phyloP scores from a whole-genome alignment of 352 stramenopile species.

The Globisporangium nagaii region DNA sequence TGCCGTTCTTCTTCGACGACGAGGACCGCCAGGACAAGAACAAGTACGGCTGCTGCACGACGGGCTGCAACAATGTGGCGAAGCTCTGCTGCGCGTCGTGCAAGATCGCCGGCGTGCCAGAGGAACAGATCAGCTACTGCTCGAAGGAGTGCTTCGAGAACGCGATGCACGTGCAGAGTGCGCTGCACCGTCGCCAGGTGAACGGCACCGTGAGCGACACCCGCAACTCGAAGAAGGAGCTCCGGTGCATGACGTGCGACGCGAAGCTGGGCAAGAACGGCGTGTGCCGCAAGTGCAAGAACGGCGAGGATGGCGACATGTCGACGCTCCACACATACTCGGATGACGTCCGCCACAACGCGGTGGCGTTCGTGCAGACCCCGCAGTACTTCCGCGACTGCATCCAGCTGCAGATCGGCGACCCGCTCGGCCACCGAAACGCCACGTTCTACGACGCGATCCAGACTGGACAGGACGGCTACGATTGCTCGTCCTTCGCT shows the following conservation, averaged over 20 bases:
- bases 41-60: conserved; percentile 73
- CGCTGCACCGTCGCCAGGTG: conserved; percentile 75
- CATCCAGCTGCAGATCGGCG: conserved; percentile 51
- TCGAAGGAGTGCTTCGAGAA: conserved; percentile 87
- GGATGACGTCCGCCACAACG: conserved; percentile 43
- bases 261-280: conserved; percentile 66
- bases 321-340: conserved; percentile 72
- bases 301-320: conserved; percentile 45
- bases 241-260: conserved; percentile 71
- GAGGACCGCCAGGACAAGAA: conserved; percentile 75
- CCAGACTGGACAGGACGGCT: conserved; percentile 71
- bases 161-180: conserved; percentile 69
- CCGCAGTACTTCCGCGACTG: conserved; percentile 74
- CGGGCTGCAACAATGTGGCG: conserved; percentile 71
- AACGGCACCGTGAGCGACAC: conserved; percentile 78
- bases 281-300: conserved; percentile 79
- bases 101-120: conserved; percentile 78
- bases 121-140: conserved; percentile 83
- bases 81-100: conserved; percentile 84
- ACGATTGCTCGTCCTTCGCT: conserved; percentile 66
- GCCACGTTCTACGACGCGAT: conserved; percentile 67
- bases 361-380: conserved; percentile 36
- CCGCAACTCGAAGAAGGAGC: conserved; percentile 59
- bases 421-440: conserved; percentile 64
- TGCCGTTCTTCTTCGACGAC: conserved; percentile 87